Base-by-base conservation (phyloP, 108 stramenopile genomes). In the Epithemia pelagica region DNA sequence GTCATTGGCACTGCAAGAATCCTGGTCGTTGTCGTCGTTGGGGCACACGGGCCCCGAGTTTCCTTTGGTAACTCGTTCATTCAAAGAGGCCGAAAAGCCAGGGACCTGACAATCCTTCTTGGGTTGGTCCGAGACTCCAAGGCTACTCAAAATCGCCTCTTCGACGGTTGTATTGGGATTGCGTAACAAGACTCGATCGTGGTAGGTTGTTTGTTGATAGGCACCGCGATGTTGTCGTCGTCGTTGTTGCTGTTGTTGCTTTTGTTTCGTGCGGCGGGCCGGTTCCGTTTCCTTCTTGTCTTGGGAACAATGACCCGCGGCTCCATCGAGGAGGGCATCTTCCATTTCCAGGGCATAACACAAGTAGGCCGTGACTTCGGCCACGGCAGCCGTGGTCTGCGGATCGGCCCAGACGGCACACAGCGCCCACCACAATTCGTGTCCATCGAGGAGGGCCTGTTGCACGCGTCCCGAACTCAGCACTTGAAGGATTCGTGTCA, bases 341-440 rank as follows among this genome's bases (percentile, higher is more conserved):
- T 92, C 88, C 69, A 69, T 70, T 72, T 82, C 85, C 73, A 92
- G 69, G 26, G 91, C 88, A 74, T 87, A 80, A 58, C 88, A 89
- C 54, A 92, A 65, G 59, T 89, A 77, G 26, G 91, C 91, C 30
- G 86, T 86, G n/a, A 85, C 85, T 74, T 92, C 88, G 21, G 88
- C 91, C 67, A 89, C 73, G 2, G 85, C 82, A 63, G 78, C 53
- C 2, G 81, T 88, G 30, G 86, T 82, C 2, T 75, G 65, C 27
- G 78, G 78, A 73, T 88, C 87, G 10, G 77, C 68, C 30, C 72
- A 68, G 27, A 92, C 67, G 66, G 85, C 84, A 10, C 82, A 58
- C 18, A 74, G 64, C 1, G 78, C 66, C 86, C 83, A 86, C 28
- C 69, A 23, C 28, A 82, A 57, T 32, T 81, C 76, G 52, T 60